A percentile compares a stretch with the other conserved stretches of the same genome.
phyloP scores from a whole-genome alignment of 2,329 filamentous ascomycete genomes.

The Fusarium sp. region DNA sequence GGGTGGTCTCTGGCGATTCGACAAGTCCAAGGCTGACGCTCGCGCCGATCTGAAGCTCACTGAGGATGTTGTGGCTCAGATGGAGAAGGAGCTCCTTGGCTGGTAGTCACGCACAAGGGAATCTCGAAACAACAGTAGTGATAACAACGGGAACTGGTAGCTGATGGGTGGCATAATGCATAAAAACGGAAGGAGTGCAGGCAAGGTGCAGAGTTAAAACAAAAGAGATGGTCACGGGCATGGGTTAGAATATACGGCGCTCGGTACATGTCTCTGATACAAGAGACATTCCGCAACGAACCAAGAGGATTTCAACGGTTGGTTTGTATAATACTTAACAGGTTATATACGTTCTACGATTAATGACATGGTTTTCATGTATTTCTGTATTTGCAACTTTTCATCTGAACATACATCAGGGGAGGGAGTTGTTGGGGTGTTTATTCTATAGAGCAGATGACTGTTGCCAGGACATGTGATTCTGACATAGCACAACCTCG shows the following conservation, averaged over 20 bases:
- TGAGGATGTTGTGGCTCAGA: conserved; percentile 56
- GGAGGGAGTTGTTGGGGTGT: neutral
- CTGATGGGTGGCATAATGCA: conserved; percentile 27
- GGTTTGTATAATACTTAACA: conserved; percentile 40
- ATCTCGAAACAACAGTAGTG: conserved; percentile 6
- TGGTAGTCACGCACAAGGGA: conserved; percentile 48
- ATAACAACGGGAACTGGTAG: neutral
- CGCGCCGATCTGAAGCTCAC: conserved; percentile 55
- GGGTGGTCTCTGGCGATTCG: conserved; percentile 71
- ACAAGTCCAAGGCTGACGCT: conserved; percentile 61
- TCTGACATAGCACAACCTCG: too few species aligned
- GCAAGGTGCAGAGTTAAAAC: neutral
- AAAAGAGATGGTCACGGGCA: conserved; percentile 30
- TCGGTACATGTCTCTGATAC: conserved; percentile 26
- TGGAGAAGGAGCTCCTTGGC: conserved; percentile 61
- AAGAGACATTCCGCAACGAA: conserved; percentile 20
- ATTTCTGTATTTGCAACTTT: neutral
- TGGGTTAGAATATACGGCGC: conserved; percentile 37
- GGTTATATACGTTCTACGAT: conserved; percentile 36
- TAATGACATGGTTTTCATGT: conserved; percentile 38
- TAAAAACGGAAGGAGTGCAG: neutral
- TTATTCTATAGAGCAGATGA: neutral
- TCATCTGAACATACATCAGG: neutral
- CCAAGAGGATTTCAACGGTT: conserved; percentile 11
- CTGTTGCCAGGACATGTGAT: too few species aligned